Evolutionary conservation across 1,139 yeast genomes (phyloP).

Genomic region (Spathaspora sp.): DNA sequence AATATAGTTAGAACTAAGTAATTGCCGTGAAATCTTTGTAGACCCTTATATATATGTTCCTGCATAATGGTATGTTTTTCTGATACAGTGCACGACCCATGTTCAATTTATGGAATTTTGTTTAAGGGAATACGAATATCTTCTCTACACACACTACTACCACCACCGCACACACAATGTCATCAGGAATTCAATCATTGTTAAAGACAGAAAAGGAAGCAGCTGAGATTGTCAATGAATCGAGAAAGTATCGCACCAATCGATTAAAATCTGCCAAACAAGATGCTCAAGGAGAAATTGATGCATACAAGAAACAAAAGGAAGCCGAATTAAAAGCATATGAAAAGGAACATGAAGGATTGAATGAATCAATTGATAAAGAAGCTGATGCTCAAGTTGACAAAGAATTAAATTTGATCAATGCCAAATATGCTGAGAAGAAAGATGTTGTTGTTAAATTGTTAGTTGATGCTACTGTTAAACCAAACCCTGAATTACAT

Average conservation of each 20-base stretch:
- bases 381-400: slow-evolving; percentile 69
- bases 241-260: slow-evolving; percentile 82
- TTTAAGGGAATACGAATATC: too few species aligned
- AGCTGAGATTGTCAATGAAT: slow-evolving; percentile 88
- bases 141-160: too few species aligned
- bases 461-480: slow-evolving; percentile 75
- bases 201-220: slow-evolving; percentile 91
- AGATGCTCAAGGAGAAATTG: slow-evolving; percentile 89
- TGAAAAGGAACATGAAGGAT: slow-evolving; percentile 68
- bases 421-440: slow-evolving; percentile 61
- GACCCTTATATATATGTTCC: too few species aligned
- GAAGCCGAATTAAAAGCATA: slow-evolving; percentile 75
- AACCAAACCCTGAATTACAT: slow-evolving; percentile 81
- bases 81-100: too few species aligned
- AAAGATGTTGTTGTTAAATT: slow-evolving; percentile 68
- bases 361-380: slow-evolving; percentile 65
- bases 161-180: too few species aligned
- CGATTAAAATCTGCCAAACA: slow-evolving; percentile 92
- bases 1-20: too few species aligned
- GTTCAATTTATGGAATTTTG: too few species aligned
- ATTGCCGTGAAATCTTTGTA: too few species aligned
- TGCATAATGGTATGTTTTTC: too few species aligned
- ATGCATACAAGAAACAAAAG: slow-evolving; percentile 80
- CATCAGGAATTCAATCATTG: slow-evolving; percentile 39
- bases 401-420: slow-evolving; percentile 59